Evolutionary conservation across 2,329 filamentous ascomycete species (phyloP), one percentile per base, ranked within the genome.

Genomic region (Lecanosticta acicola): DNA sequence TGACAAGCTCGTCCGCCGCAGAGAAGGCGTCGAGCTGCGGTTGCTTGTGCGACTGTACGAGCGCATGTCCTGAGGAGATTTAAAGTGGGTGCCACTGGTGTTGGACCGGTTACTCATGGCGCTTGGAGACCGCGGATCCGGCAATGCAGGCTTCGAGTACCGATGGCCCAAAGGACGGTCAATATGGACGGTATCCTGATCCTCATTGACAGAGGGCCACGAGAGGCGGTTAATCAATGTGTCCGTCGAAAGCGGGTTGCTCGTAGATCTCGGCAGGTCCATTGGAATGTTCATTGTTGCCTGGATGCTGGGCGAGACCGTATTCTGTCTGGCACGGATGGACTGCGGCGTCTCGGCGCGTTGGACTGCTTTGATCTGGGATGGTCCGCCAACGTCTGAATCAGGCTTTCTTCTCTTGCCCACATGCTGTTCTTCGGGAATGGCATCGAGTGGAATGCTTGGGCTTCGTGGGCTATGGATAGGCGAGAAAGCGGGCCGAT

Each of bases 1-100:
- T 76, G 85, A 90, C 66, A 83, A 63, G 65, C 74, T 77, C 53
- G 79, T 77, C 53, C 87, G 80, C 60, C 88, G 79, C 50, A 93
- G 76, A 39, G 84, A 81, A 53, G 84, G 84, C 49, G 83, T 84
- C 53, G 73, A 69, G 60, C 75, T 79, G 52, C 74, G 71, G 49
- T 75, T 72, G 66, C 75, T 81, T 54, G 71, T 62, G 51, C 74
- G 66, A 64, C 82, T 87, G 55, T 83, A 78, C 66, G 85, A 78
- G 63, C 82, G 76, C 48, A 74, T 55, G 35, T 72, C 66, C 45
- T 72, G 66, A 32, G 71, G 66, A 50, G 68, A 66, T 51, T 64
- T 64, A 45, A 69, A 53, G 42, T 66, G 65, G 32, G 60, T 59
- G 32, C 67, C 64, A 37, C 70, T 72, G 41, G 61, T 61, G 18